Conservation (phyloP, 768 basidiomycete species). For the Hypholoma fasciculare region DNA sequence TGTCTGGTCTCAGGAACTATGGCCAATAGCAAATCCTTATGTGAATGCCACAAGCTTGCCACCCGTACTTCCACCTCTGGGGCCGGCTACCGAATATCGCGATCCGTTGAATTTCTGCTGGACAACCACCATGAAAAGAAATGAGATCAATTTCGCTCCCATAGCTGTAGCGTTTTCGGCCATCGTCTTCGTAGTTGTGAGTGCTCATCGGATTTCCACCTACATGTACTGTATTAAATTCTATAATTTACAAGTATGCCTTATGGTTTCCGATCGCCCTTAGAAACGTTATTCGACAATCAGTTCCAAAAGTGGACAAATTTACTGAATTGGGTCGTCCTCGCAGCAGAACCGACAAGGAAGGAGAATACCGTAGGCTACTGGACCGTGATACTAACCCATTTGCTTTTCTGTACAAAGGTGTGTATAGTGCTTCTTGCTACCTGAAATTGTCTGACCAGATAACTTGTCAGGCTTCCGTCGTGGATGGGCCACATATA, state of each 20-base stretch:
- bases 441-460: background rate
- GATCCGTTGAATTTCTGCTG: slow-evolving; percentile 74
- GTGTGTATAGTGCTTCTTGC: slow-evolving; percentile 34
- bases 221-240: background rate
- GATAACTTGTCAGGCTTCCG: slow-evolving; percentile 54
- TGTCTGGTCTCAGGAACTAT: slow-evolving; percentile 77
- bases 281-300: slow-evolving; percentile 50
- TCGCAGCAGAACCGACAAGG: slow-evolving; percentile 55
- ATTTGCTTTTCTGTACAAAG: slow-evolving; percentile 69
- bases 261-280: slow-evolving; percentile 72
- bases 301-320: slow-evolving; percentile 63
- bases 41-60: slow-evolving; percentile 52
- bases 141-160: slow-evolving; percentile 70
- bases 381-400: slow-evolving; percentile 65
- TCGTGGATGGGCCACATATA: slow-evolving; percentile 66
- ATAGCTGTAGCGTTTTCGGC: slow-evolving; percentile 57
- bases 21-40: slow-evolving; percentile 72
- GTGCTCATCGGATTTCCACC: slow-evolving; percentile 18
- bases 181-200: slow-evolving; percentile 50
- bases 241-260: slow-evolving; percentile 46
- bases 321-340: slow-evolving; percentile 72
- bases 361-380: slow-evolving; percentile 69
- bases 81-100: slow-evolving; percentile 55
- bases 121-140: slow-evolving; percentile 74
- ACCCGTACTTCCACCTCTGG: slow-evolving; percentile 50